A percentile compares a stretch with the other conserved stretches of the same genome.
Evolutionary conservation across 2,329 filamentous ascomycete species (phyloP).

Genomic region (Exophiala mesophila): DNA sequence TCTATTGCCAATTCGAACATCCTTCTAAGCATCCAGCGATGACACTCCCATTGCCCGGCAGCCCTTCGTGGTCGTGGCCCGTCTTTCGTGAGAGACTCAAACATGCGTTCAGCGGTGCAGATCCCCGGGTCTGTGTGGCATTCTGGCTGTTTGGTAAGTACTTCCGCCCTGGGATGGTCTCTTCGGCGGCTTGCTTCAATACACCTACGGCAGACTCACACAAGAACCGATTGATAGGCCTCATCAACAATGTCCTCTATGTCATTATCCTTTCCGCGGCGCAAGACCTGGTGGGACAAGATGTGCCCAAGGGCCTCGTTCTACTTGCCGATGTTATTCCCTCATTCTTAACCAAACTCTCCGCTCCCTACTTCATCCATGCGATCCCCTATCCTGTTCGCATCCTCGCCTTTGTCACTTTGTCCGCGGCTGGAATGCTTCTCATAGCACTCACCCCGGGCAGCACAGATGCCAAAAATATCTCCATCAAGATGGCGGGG

Average conservation of each 20-base stretch:
- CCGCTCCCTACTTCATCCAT: constrained; percentile 92
- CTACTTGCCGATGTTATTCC: constrained; percentile 90
- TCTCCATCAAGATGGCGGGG: constrained; percentile 72
- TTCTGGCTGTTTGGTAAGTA: constrained; percentile 89
- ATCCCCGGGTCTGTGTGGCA: constrained; percentile 67
- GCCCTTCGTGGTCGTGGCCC: constrained; percentile 65
- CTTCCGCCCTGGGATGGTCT: too few species aligned
- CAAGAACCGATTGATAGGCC: constrained; percentile 57
- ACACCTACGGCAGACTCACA: too few species aligned
- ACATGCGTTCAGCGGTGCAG: constrained; percentile 60
- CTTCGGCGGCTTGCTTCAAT: too few species aligned
- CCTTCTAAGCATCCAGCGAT: too few species aligned
- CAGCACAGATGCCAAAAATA: constrained; percentile 52
- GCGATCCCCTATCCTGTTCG: constrained; percentile 73
- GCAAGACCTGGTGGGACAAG: constrained; percentile 84
- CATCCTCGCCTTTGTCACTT: constrained; percentile 65
- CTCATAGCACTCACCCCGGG: constrained; percentile 75
- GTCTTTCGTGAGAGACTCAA: constrained; percentile 63
- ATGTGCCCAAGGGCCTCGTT: constrained; percentile 83
- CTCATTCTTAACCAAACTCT: constrained; percentile 79
- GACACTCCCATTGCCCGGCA: constrained; percentile 51
- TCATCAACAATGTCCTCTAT: constrained; percentile 97
- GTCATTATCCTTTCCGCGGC: constrained; percentile 94
- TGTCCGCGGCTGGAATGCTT: constrained; percentile 83
- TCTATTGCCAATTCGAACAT: too few species aligned